Percentiles rank a stretch among this genome's conserved stretches.
Evolutionary conservation across 495 filamentous ascomycete species (phyloP).

Genomic region (Aspergillus baeticus): DNA sequence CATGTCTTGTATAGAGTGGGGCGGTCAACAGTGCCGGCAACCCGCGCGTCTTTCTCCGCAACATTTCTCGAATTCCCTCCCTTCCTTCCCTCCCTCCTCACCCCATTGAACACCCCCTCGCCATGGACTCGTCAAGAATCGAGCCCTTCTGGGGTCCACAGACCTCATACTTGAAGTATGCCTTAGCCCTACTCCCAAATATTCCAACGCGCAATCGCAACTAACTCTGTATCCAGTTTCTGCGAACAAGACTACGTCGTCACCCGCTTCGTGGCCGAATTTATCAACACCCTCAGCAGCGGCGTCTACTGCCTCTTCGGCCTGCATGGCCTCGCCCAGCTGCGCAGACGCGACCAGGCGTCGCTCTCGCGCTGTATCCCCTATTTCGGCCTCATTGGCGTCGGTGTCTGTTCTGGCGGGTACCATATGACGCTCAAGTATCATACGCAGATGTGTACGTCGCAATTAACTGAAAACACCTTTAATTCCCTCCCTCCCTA

Average conservation of each 20-base stretch:
- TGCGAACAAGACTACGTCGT: constrained; percentile 38
- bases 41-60: background rate
- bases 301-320: constrained; percentile 27
- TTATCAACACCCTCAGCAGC: constrained; percentile 36
- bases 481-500: background rate
- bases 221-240: too few relatives aligned
- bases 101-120: background rate
- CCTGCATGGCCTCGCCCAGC: constrained; percentile 25
- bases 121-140: background rate
- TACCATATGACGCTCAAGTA: constrained; percentile 38
- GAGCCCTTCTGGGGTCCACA: constrained; percentile 29
- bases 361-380: constrained; percentile 24
- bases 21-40: background rate
- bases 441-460: constrained; percentile 36
- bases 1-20: background rate
- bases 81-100: background rate
- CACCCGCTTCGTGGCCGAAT: constrained; percentile 34
- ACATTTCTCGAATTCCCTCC: background rate
- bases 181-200: background rate
- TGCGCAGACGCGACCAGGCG: constrained; percentile 12
- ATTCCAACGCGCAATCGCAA: too few relatives aligned
- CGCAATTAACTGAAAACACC: background rate
- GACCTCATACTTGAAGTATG: constrained; percentile 35
- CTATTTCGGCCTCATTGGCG: constrained; percentile 31
- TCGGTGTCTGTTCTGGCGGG: constrained; percentile 30